Conservation (phyloP, 139 green algal genomes). For the Chlamydomonas asymmetrica region DNA sequence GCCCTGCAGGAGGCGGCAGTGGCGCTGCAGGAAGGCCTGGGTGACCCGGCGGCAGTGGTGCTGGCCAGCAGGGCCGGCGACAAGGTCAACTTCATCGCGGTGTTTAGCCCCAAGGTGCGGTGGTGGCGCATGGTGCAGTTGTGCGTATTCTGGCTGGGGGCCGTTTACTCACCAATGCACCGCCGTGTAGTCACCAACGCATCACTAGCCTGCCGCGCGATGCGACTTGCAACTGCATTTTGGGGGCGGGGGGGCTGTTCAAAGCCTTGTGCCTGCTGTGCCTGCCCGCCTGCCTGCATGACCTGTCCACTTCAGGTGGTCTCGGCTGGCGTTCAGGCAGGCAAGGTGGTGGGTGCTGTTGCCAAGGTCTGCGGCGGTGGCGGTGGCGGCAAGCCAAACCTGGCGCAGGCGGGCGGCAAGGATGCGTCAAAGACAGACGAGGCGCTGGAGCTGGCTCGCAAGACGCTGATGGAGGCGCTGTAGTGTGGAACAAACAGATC, state of each 20-base stretch:
- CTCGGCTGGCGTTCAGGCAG: conserved; percentile 73
- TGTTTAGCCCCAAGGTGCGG: conserved; percentile 47
- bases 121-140: neutral
- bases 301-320: neutral
- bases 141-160: neutral
- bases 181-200: too few species aligned
- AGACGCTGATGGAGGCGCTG: conserved; percentile 36
- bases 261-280: neutral
- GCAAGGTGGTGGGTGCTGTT: conserved; percentile 81
- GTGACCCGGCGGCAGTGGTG: conserved; percentile 75
- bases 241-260: neutral
- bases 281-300: neutral
- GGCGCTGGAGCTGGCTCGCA: conserved; percentile 49
- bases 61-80: conserved; percentile 53
- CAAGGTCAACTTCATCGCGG: conserved; percentile 78
- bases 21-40: conserved; percentile 59
- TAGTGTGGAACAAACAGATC: conserved; percentile 9
- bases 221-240: neutral
- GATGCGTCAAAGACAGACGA: conserved; percentile 58
- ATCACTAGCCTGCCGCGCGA: too few species aligned
- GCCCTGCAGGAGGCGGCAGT: conserved; percentile 75
- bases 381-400: conserved; percentile 83
- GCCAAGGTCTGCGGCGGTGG: conserved; percentile 91
- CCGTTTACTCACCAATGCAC: too few species aligned
- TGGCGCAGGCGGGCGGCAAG: conserved; percentile 89